Base-by-base conservation (phyloP, 75 land plant species). In the Pinus tabuliformis region DNA sequence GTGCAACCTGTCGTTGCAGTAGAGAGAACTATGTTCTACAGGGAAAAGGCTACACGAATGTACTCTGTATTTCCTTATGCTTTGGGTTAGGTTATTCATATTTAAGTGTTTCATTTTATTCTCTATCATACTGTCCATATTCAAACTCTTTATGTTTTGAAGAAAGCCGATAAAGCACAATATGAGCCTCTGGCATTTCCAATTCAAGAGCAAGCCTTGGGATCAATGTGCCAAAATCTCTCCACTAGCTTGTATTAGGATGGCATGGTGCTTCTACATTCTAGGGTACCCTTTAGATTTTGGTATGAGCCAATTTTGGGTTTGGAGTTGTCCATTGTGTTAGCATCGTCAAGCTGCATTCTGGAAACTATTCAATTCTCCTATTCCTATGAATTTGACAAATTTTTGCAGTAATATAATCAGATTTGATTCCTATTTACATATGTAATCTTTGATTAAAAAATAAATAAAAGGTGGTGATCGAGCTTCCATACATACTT, bases 21-120 rank as follows among this genome's bases (percentile, higher is more conserved):
- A 5, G 95, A 95, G 70, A 83, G 95, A 72, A 87, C 91, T 0
- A 90, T 95, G 11, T 88, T 85, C 76, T 92, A 92, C 68, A 75
- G 98, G 52, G 98, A 95, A 68, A 78, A 86, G 76, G 95, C 93
- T 21, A 95, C 98, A 39, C 93, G 98, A 72, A 90, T 95, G 95
- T 95, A 89, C 77, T 90, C 95, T 21, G 85, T 95, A 52, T 78
- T 95, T 36, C 98, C 98, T 12, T 95, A 95, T 77, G 98, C 95
- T 71, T 75, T 94, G 16, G 89, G 94, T 75, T 92, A 92, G 90
- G 95, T 89, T 26, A 62, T 11, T 15, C 65, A 2, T 6, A 11
- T 42, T 20, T 39, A 24, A 21, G 42, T 68, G n/a, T 68, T 36
- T n/a, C 52, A 6, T 39, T 42, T 68, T 42, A 11, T 68, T 64